These are phyloP conservation scores for Macrophomina phaseolina DNA, from an alignment of 2,329 filamentous ascomycete species.

Conservation along the genomic window DNA sequence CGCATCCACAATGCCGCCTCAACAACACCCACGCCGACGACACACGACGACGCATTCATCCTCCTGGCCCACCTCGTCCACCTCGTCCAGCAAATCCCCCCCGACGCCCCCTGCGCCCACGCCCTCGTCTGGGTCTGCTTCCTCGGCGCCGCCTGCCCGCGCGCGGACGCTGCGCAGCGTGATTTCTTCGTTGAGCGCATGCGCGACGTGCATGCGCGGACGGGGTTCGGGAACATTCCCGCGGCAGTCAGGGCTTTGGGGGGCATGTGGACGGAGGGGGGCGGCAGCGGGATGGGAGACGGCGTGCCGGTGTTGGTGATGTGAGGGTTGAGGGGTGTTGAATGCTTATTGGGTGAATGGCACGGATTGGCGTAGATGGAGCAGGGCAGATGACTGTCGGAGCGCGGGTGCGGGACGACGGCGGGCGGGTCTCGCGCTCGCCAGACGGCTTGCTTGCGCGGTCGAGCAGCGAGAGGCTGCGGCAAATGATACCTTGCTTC, in stretches of 20 bases:
- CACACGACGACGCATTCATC: neutral
- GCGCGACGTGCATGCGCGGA: conserved; percentile 30
- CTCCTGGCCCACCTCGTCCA: neutral
- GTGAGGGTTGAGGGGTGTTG: conserved; percentile 18
- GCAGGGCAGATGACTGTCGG: too few relatives aligned
- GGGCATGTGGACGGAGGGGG: conserved; percentile 30
- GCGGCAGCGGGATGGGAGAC: conserved; percentile 29
- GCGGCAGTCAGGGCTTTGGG: conserved; percentile 30
- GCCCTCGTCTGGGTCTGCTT: conserved; percentile 35
- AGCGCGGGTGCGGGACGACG: too few relatives aligned
- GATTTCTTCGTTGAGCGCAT: conserved; percentile 31
- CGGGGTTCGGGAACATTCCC: conserved; percentile 34
- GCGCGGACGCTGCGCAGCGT: neutral
- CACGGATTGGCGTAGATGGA: too few relatives aligned
- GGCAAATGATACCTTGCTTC: too few relatives aligned
- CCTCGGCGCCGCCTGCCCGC: conserved; percentile 31
- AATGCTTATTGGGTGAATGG: too few relatives aligned
- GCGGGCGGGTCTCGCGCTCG: too few relatives aligned
- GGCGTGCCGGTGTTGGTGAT: conserved; percentile 32
- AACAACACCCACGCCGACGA: neutral
- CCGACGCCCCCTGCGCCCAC: conserved; percentile 30
- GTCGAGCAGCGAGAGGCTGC: too few relatives aligned
- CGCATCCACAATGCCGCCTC: conserved; percentile 4
- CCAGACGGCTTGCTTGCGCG: too few relatives aligned
- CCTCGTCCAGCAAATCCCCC: conserved; percentile 29